phyloP scores from a whole-genome alignment of 2,329 filamentous ascomycete genomes.

The Pseudogymnoascus sp. region DNA sequence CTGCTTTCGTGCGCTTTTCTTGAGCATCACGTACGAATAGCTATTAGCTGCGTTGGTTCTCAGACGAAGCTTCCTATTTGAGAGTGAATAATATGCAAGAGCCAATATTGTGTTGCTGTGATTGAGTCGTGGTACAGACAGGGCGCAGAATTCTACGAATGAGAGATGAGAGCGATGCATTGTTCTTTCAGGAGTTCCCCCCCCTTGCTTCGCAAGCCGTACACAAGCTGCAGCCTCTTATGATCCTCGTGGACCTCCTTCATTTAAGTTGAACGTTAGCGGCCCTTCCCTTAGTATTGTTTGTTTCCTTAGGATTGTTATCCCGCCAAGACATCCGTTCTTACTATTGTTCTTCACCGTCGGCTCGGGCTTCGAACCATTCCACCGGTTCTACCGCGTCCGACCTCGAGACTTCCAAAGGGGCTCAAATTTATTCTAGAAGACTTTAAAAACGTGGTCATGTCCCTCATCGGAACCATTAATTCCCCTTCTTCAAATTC shows the following conservation, averaged over 20 bases:
- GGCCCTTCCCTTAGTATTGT: slow-evolving; percentile 3
- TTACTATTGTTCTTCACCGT: slow-evolving; percentile 4
- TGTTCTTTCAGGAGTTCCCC: not conserved
- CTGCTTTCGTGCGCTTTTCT: not conserved
- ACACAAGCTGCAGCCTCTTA: not conserved
- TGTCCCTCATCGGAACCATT: not conserved
- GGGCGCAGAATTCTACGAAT: not conserved
- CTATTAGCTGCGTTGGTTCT: not conserved
- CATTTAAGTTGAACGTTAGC: slow-evolving; percentile 1
- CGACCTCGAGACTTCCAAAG: not conserved
- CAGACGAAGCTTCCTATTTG: not conserved
- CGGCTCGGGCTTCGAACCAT: not conserved
- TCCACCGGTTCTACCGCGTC: not conserved
- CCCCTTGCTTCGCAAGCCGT: not conserved
- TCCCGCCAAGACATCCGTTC: not conserved
- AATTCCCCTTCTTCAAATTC: not conserved
- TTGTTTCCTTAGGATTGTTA: not conserved
- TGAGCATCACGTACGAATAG: not conserved
- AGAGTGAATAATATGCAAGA: not conserved
- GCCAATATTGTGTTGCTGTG: not conserved
- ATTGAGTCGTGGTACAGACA: not conserved
- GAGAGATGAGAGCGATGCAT: not conserved
- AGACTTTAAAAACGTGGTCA: not conserved
- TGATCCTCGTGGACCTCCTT: not conserved
- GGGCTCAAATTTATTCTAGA: slow-evolving; percentile 2